Evolutionary conservation across 2,329 filamentous ascomycete species (phyloP), one percentile per base, ranked within the genome.

Genomic region (Claviceps pazoutovae): DNA sequence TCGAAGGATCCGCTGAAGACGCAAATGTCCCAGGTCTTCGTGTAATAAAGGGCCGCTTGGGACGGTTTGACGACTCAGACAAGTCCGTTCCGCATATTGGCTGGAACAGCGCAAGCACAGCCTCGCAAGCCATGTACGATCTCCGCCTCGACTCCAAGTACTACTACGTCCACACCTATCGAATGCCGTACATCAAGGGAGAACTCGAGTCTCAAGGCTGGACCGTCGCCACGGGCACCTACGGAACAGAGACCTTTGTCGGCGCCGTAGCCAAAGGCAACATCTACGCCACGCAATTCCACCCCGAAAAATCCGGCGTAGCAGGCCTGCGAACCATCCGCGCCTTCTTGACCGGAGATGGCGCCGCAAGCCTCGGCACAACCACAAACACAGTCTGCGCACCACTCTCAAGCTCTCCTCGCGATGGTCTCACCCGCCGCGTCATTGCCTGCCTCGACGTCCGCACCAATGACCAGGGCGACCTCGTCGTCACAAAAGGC

Each of bases 21-120:
- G 72, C 82, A 0, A 68, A 74, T 17, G 82, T 88, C 14, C 69
- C 81, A 2, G 93, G 93, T 1, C 72, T 98, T 47, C 85, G 84
- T 5, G 46, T 95, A 30, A 82, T 97, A 55, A 81, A 83, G 45
- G 79, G 78, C 41, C 72, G 71, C 11, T 77, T 98, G 57, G 75
- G 80, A 63, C 83, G 83, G 55, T 98, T 98, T 70, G 73, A 88
- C 64, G 81, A 87, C 64, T 66, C 69, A 36, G 72, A 79, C 61
- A 97, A 97, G 71, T 83, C 89, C 39, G 94, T 98, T n/a, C 93
- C 93, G 41, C 94, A 98, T 70, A 98, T 98, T 66, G 93, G 93
- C 51, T 98, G 93, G 93, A 98, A 98, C 69, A 89, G 83, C 59
- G 93, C 94, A 45, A 83, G 83, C 60, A 81, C 83, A 1, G 70